A percentile compares a stretch with the other conserved stretches of the same genome.
These are phyloP conservation scores for Calocybe cyanea DNA, from an alignment of 768 basidiomycete genomes.

Conservation along the genomic window DNA sequence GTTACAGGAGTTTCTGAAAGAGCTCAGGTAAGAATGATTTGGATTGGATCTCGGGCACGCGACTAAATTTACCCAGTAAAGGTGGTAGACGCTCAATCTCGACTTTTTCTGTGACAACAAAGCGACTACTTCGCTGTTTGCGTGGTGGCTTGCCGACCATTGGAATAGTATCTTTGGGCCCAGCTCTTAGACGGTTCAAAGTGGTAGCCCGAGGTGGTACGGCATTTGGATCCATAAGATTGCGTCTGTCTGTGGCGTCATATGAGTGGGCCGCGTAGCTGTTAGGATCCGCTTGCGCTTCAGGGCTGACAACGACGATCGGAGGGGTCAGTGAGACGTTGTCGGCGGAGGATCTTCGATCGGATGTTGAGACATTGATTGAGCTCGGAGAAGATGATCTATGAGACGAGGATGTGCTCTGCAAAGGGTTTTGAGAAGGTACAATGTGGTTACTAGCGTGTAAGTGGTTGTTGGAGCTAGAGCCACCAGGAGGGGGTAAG, in stretches of 20 bases:
- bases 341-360: slow-evolving; percentile 56
- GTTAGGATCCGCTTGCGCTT: slow-evolving; percentile 47
- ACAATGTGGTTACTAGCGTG: slow-evolving; percentile 33
- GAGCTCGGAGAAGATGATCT: slow-evolving; percentile 41
- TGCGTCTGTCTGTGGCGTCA: slow-evolving; percentile 45
- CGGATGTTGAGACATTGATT: slow-evolving; percentile 38
- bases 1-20: slow-evolving; percentile 77
- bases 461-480: slow-evolving; percentile 30
- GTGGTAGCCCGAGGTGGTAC: slow-evolving; percentile 66
- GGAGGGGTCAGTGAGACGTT: slow-evolving; percentile 60
- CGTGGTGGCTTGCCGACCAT: slow-evolving; percentile 94
- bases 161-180: slow-evolving; percentile 95
- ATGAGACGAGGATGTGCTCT: slow-evolving; percentile 37
- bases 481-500: slow-evolving; percentile 48
- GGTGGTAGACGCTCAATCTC: slow-evolving; percentile 93
- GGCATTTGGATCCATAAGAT: slow-evolving; percentile 44
- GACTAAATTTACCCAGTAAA: slow-evolving; percentile 66
- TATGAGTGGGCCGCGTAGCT: slow-evolving; percentile 37
- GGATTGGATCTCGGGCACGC: too few species aligned
- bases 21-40: slow-evolving; percentile 2
- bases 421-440: slow-evolving; percentile 36
- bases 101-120: slow-evolving; percentile 93
- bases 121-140: slow-evolving; percentile 96
- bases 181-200: slow-evolving; percentile 70
- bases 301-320: slow-evolving; percentile 84